These are phyloP conservation scores for Rhodamnia argentea DNA, from an alignment of 345 rosid species.

Conservation along the genomic window DNA sequence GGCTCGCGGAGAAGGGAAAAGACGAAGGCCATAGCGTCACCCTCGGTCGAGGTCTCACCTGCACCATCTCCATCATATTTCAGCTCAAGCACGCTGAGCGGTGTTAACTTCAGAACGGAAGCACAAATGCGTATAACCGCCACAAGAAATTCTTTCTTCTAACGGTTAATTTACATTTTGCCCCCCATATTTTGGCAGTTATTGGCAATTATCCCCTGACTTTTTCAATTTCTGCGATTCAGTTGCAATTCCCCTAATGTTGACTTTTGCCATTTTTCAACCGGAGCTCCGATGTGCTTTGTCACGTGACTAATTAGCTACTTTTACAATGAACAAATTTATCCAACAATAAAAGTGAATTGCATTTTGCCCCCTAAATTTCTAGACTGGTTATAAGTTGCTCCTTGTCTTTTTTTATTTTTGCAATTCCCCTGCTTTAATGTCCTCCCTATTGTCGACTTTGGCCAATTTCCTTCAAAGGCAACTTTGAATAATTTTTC, in stretches of 20 bases:
- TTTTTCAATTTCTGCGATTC: background rate
- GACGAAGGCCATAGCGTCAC: background rate
- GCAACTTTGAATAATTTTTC: background rate
- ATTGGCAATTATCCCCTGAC: background rate
- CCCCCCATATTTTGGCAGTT: background rate
- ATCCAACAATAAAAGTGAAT: background rate
- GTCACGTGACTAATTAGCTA: background rate
- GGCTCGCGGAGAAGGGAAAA: background rate
- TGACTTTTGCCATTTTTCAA: background rate
- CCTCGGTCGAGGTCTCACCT: background rate
- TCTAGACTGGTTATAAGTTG: too few relatives aligned
- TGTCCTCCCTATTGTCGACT: background rate
- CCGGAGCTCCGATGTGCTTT: background rate
- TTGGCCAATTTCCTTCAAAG: background rate
- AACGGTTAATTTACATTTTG: background rate
- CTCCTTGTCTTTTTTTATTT: background rate
- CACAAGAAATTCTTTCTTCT: fast-evolving
- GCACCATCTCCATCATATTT: background rate
- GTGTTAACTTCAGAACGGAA: background rate
- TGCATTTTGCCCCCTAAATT: background rate
- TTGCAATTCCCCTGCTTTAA: background rate
- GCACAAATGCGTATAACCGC: background rate
- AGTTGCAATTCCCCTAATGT: background rate
- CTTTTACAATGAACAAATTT: background rate
- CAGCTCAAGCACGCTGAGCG: background rate